These are phyloP conservation scores for Heterobasidion irregulare DNA, from an alignment of 1,284 basidiomycete genomes.

Conservation along the genomic window DNA sequence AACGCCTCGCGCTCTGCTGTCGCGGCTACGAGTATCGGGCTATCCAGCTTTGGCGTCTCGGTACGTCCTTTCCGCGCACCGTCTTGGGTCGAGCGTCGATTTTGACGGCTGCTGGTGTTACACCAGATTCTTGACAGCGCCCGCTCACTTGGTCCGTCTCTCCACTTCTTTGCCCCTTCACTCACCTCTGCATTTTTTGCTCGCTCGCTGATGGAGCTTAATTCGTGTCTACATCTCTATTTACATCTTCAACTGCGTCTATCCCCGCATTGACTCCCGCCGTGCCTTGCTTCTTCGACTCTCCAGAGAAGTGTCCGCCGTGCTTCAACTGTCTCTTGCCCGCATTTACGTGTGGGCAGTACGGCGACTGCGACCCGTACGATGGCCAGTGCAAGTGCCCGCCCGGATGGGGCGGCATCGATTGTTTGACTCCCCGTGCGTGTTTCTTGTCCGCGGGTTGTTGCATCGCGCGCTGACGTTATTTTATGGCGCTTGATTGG, in stretches of 20 bases:
- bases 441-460: conserved; percentile 8
- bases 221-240: too few relatives aligned
- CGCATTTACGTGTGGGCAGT: conserved; percentile 79
- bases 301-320: conserved; percentile 47
- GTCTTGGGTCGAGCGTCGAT: background rate
- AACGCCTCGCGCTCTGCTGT: background rate
- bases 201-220: background rate
- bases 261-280: too few relatives aligned
- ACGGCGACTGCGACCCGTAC: conserved; percentile 78
- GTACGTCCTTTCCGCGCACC: background rate
- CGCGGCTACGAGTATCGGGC: background rate
- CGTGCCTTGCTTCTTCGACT: too few relatives aligned
- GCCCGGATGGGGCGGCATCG: conserved; percentile 85
- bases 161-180: background rate
- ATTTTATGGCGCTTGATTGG: background rate
- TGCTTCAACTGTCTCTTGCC: conserved; percentile 87
- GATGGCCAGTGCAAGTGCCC: conserved; percentile 91
- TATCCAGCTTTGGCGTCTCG: background rate
- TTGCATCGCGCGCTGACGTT: background rate
- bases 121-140: background rate
- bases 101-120: background rate
- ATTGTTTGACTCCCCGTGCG: conserved; percentile 80
- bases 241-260: too few relatives aligned
- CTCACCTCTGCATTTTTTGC: too few relatives aligned
- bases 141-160: conserved; percentile 6